Evolutionary conservation across 768 basidiomycete genomes (phyloP), one percentile per base, ranked within the genome.

Genomic region (Lactarius akahatsu): DNA sequence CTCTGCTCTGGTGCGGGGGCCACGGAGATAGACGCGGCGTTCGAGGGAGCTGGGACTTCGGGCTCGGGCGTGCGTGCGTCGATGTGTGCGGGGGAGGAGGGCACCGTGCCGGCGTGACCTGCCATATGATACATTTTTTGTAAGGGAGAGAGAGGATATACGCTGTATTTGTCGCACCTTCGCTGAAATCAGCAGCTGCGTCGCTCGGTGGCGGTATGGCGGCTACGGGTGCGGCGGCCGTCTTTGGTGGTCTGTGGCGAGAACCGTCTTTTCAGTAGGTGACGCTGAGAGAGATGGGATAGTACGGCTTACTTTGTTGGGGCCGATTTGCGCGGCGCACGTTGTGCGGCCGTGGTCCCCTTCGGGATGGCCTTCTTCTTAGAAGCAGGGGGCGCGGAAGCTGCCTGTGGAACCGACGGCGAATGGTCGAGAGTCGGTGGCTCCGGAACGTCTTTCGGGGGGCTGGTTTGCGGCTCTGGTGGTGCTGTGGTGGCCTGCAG

Each of bases 291-390:
- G 15, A 34, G 11, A 50, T 16, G 56, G 11, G 47, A 50, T 23
- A 50, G 20, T 20, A n/a, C 20, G 23, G 41, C 62, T 56, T 62
- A 77, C 77, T 77, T 78, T 23, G 74, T 41, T 13, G 63, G 47
- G 23, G 47, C 69, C 41, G 73, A 73, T 69, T 76, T 78, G 57
- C 75, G 68, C 34, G 72, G 72, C 23, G 69, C 72, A n/a, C 75
- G 72, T 65, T 72, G 74, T 5, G 71, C 73, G 16, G 71, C 61
- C 5, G 71, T 69, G 11, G 67, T 67, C 7, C 64, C 72, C 72
- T 67, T 75, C 67, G 47, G 71, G 62, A 59, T 71, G 62, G 41
- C 69, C 70, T 40, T 74, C 71, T 63, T 74, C 69, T 69, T 75
- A 71, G 70, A 63, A 71, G 45, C 28, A 52, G 66, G 57, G 26